Conservation (phyloP, 345 rosid species). For the Geranium brycei region DNA sequence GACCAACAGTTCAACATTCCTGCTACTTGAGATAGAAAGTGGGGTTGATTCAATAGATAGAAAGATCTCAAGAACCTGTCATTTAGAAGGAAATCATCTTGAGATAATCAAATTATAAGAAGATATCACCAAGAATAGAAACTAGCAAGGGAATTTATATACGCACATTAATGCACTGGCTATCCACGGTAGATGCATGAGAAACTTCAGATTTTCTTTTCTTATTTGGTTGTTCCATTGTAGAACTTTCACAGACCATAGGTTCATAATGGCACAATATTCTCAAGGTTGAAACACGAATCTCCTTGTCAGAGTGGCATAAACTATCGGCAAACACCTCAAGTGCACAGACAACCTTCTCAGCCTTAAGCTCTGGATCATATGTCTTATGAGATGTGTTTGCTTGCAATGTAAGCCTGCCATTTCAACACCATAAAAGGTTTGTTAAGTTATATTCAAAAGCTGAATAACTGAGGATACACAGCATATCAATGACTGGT, state of each 20-base stretch:
- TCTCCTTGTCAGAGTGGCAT: constrained; percentile 48
- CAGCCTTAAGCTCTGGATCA: constrained; percentile 36
- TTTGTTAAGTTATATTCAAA: constrained; percentile 3
- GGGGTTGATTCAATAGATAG: constrained; percentile 52
- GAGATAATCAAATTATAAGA: constrained; percentile 2
- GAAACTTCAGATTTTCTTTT: constrained; percentile 39
- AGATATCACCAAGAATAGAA: constrained; percentile 2
- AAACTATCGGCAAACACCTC: constrained; percentile 48
- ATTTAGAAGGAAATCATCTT: constrained; percentile 12
- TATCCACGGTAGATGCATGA: constrained; percentile 11
- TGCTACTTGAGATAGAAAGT: constrained; percentile 49
- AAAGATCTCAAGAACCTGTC: constrained; percentile 64
- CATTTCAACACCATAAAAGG: constrained; percentile 7
- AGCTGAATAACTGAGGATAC: constrained; percentile 1
- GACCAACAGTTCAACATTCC: constrained; percentile 44
- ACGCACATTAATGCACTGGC: constrained; percentile 40
- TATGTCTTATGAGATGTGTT: constrained; percentile 15
- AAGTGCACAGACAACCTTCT: constrained; percentile 33
- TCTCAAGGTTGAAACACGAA: constrained; percentile 63
- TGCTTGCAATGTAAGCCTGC: constrained; percentile 31
- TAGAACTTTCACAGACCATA: constrained; percentile 17
- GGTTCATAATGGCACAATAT: constrained; percentile 64
- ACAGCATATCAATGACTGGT: background rate
- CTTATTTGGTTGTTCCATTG: constrained; percentile 28
- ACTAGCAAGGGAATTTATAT: constrained; percentile 1